Evolutionary conservation across 2,329 filamentous ascomycete genomes (phyloP), one percentile per base, ranked within the genome.

Genomic region (Thermomyces lanuginosus): DNA sequence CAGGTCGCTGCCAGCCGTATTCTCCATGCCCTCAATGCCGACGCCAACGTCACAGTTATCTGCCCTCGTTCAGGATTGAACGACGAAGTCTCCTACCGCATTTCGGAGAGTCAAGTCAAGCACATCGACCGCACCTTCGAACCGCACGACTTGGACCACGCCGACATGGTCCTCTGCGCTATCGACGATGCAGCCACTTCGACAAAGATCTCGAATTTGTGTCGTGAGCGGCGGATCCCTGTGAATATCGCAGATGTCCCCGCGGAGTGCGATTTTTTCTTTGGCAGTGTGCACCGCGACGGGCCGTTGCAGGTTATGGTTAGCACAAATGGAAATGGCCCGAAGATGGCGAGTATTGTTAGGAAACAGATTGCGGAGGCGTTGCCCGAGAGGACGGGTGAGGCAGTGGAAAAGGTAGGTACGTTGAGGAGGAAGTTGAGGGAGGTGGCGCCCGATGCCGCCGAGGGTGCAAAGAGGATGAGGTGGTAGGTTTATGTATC

Each of bases 281-380:
- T 98, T 58, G 89, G 89, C 36, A 89, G 79, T 48, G 76, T 93
- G 20, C 81, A 98, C 56, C 76, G 89, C 26, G 89, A 98, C 50
- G 89, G 89, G 0, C 89, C 89, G 4, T 56, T 98, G 34, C 89
- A 98, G 60, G 76, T 98, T 44, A 98, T 98, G 89, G 86, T 98
- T 41, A 91, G 80, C 58, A 98, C 89, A 18, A 98, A 95, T 50
- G 89, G 89, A 27, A 93, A 92, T 49, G 89, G 89, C 0, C 89
- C 89, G 0, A 75, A 86, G 47, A 59, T 98, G 36, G 89, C 89
- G 6, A 86, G 81, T 39, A 74, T 84, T 24, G 78, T 98, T 26
- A 64, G 86, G 28, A 69, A 76, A 46, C 72, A 78, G 46, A 92
- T 98, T 37, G 84, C 82, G 10, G 65, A 61, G 11, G 64, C 63